Base-by-base conservation (phyloP, 495 filamentous ascomycete genomes). In the Durotheca rogersii region DNA sequence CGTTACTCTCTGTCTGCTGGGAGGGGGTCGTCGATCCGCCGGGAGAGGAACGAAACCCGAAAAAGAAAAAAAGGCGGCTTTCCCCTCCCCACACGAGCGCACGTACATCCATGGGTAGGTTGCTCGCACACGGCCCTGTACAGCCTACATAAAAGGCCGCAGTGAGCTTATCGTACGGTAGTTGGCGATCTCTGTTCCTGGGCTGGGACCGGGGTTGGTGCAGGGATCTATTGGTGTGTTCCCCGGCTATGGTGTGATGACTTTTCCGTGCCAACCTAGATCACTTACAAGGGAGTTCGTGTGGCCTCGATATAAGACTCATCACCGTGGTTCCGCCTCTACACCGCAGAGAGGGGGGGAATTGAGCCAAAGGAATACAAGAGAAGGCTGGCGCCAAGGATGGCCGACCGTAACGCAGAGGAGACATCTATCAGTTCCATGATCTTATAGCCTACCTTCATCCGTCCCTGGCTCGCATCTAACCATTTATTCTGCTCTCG, bases 111-210 rank as follows among this genome's bases (percentile, higher is more conserved):
- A n/a, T n/a, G n/a, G n/a, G n/a, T n/a, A n/a, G n/a, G n/a, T n/a
- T n/a, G n/a, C n/a, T n/a, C n/a, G n/a, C n/a, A n/a, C 9, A 27
- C 23, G 23, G 4, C 9, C 19, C 4, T n/a, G 36, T 39, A 11
- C 18, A 39, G 25, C 36, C 19, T 39, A 20, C 21, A 39, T 23
- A 18, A 27, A 11, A 39, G 36, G 25, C 25, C 36, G 36, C 36
- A 23, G 19, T 23, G 18, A 39, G 18, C 20, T 39, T 39, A 39
- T 39, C 36, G 36, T 39, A 39, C 36, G 36, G 36, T 39, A 39
- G 36, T 39, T 39, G 36, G n/a, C 18, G 36, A 39, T 39, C 36
- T 39, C 12, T n/a, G 7, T 37, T 20, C 10, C 17, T 12, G 5
- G 15, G 2, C 36, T 6, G 20, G 36, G 36, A 23, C 36, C 10